Percentiles rank a stretch among this genome's conserved stretches.
Evolutionary conservation across 2,329 filamentous ascomycete species (phyloP).

Genomic region (Colletotrichum eleusines): DNA sequence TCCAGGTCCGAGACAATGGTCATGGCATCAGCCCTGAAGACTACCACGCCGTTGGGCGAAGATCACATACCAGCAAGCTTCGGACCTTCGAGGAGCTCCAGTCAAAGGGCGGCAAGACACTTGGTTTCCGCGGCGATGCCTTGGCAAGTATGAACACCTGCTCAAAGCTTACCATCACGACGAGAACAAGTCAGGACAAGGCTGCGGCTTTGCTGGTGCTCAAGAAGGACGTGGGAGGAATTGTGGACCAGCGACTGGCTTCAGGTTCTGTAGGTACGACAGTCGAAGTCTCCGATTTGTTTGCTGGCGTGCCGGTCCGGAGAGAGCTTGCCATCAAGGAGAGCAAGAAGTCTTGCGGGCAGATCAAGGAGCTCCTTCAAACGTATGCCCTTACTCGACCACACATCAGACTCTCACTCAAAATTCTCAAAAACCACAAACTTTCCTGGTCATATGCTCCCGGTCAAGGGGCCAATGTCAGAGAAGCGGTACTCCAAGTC

Average conservation of each 20-base stretch:
- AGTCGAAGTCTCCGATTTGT: conserved; percentile 70
- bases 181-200: conserved; percentile 70
- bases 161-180: conserved; percentile 71
- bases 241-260: conserved; percentile 51
- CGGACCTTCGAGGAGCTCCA: conserved; percentile 71
- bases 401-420: conserved; percentile 70
- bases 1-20: conserved; percentile 82
- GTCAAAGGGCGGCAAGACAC: conserved; percentile 65
- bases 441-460: conserved; percentile 74
- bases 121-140: conserved; percentile 84
- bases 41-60: conserved; percentile 70
- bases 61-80: conserved; percentile 82
- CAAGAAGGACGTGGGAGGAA: conserved; percentile 54
- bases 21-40: conserved; percentile 74
- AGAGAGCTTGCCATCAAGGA: conserved; percentile 69
- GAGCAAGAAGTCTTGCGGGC: conserved; percentile 66
- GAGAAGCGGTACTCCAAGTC: conserved; percentile 72
- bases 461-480: conserved; percentile 58
- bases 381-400: conserved; percentile 76
- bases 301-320: conserved; percentile 73
- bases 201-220: conserved; percentile 66
- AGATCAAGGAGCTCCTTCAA: conserved; percentile 70
- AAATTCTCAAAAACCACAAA: conserved; percentile 65
- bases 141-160: conserved; percentile 74
- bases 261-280: conserved; percentile 77